phyloP scores from a whole-genome alignment of 305 asterid species.

The Rubia balearica region DNA sequence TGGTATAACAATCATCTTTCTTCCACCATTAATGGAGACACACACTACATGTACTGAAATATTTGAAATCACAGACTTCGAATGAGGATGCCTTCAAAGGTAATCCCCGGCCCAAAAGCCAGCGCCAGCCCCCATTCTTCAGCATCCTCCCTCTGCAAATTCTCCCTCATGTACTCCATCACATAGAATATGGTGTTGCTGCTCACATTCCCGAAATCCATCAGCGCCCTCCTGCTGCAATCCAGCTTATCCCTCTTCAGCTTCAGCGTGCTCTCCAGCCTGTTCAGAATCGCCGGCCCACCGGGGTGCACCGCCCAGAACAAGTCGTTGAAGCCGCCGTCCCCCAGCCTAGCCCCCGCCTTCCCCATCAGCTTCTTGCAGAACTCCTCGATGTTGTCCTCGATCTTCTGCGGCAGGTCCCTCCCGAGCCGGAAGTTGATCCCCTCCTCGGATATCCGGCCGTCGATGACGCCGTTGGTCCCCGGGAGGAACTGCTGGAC shows the following conservation, averaged over 20 bases:
- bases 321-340: slow-evolving; percentile 43
- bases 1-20: background rate
- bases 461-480: slow-evolving; percentile 65
- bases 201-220: slow-evolving; percentile 87
- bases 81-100: slow-evolving; percentile 87
- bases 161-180: slow-evolving; percentile 78
- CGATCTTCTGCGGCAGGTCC: slow-evolving; percentile 74
- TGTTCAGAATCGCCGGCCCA: slow-evolving; percentile 84
- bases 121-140: slow-evolving; percentile 89
- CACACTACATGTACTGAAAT: background rate
- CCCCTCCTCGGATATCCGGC: slow-evolving; percentile 75
- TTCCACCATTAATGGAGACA: background rate
- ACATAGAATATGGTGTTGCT: slow-evolving; percentile 84
- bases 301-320: slow-evolving; percentile 99
- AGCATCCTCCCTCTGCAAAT: slow-evolving; percentile 32
- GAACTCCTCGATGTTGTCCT: slow-evolving; percentile 70
- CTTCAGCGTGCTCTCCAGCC: slow-evolving; percentile 48
- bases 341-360: slow-evolving; percentile 16
- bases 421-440: slow-evolving; percentile 70
- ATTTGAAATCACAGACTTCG: slow-evolving; percentile 40
- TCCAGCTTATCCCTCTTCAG: slow-evolving; percentile 45
- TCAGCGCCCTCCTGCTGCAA: slow-evolving; percentile 78
- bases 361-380: slow-evolving; percentile 50
- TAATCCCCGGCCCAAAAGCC: slow-evolving; percentile 92
- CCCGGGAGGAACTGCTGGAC: slow-evolving; percentile 79